Evolutionary conservation across 2,329 filamentous ascomycete genomes (phyloP), one percentile per base, ranked within the genome.

Genomic region (Aspergillus sp.): DNA sequence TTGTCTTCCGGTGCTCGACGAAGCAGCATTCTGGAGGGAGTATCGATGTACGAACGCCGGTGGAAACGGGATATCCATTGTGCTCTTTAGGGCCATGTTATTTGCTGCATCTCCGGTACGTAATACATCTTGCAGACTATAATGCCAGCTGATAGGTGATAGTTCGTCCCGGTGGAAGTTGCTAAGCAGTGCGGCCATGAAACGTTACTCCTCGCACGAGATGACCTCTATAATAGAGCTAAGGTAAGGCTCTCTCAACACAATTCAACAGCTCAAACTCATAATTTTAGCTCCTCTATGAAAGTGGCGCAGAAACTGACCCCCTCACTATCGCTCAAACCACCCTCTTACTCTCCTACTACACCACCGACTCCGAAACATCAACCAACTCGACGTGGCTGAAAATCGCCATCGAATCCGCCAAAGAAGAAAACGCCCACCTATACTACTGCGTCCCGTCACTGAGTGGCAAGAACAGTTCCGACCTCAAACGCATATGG

Each of bases 81-180:
- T 56, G 32, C 51, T 56, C 3, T 56, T 56, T 17, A 51, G 53
- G 43, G 43, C 54, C 13, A 56, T 56, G 54, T 51, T 56, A 20
- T 54, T 56, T 41, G 54, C 54, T 44, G 49, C 54, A 5, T 51
- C 48, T 17, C 33, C 51, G 13, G 46, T 48, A 45, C 13, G 43
- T 13, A 4, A 14, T 17, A n/a, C 11, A 8, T 19, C 6, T 33
- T 11, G 10, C 14, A 9, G 16, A 9, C 8, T 6, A 13, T n/a
- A 17, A 16, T 3, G 6, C 6, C 11, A 17, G 14, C 43, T 45
- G 11, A 45, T 19, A 3, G 13, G 2, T 7, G n/a, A 10, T 38
- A 48, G 46, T 52, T 53, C 20, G 46, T 56, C 10, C 54, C 54
- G 1, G 14, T 56, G 4, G 51, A 56, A 13, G 49, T 50, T 16